Evolutionary conservation across 1,284 basidiomycete genomes (phyloP), one percentile per base, ranked within the genome.

Genomic region (Cryptococcus wingfieldii): DNA sequence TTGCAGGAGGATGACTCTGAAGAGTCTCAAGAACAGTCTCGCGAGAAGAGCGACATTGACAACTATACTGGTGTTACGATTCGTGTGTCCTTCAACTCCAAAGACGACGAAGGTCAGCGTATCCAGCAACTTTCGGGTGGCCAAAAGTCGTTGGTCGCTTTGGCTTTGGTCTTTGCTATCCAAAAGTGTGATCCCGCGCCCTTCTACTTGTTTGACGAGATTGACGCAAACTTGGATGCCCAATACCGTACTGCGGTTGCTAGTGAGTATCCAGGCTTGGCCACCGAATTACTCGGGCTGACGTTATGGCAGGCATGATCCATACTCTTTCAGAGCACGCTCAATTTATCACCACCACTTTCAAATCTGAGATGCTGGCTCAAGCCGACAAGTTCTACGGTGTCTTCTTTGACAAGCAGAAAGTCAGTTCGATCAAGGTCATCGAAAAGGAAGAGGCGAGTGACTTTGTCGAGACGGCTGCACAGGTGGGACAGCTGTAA

Each of bases 201-300:
- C 0, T 99, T 99, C 80, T 98, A 98, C 77, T 82, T 99, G n/a
- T 98, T 98, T 71, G 96, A 99, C 74, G 96, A 99, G 86, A 98
- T 98, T 70, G 95, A 98, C 68, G 95, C 95, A 50, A 98, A 98
- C 68, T 82, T 99, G 51, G 96, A 99, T 68, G 91, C 95, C 5
- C 92, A 98, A 79, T 97, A 98, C 64, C 88, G 95, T 43, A 97
- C 94, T 2, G 91, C 95, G 3, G 95, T 98, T 25, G 93, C 95
- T 31, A 83, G 90, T 91, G 68, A 69, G 88, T 77, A 25, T 16
- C 10, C 31, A 7, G 47, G 27, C 43, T 8, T 44, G n/a, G 10
- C 3, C 23, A 23, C 8, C 18, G 31, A 5, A 3, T 38, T 14
- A 28, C 42, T n/a, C 61, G 48, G 49, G 25, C 61, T 16, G n/a